Percentiles rank a stretch among this genome's conserved stretches.
Conservation (phyloP, 140 eudicot species). For the Anethum foeniculum region DNA sequence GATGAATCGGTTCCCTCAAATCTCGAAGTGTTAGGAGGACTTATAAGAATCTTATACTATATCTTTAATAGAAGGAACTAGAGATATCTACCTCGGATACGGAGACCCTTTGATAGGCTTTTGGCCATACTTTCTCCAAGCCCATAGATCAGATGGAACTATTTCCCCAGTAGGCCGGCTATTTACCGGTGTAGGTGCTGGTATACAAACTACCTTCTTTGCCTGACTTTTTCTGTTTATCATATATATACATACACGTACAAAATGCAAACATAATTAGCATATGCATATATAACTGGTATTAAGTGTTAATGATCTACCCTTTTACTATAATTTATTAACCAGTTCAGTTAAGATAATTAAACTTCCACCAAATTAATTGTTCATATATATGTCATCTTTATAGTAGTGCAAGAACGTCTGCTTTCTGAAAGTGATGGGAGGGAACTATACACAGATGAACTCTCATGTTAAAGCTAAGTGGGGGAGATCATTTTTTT, state of each 20-base stretch:
- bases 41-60: neutral
- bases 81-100: conserved; percentile 64
- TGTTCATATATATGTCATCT: neutral
- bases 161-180: conserved; percentile 88
- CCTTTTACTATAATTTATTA: no score
- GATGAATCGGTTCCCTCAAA: neutral
- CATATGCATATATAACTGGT: neutral
- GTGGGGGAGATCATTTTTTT: conserved; percentile 9
- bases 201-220: conserved; percentile 95
- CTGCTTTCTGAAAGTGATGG: conserved; percentile 10
- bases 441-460: conserved; percentile 7
- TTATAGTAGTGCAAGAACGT: conserved; percentile 7
- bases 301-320: neutral
- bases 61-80: neutral
- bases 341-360: neutral
- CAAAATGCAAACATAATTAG: neutral
- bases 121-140: conserved; percentile 98
- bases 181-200: conserved; percentile 91
- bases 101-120: conserved; percentile 99
- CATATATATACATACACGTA: neutral
- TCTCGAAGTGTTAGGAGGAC: neutral
- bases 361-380: neutral
- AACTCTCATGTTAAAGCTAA: conserved; percentile 12
- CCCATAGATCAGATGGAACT: conserved; percentile 98
- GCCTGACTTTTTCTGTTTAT: conserved; percentile 76